These are phyloP conservation scores for Alternaria conjuncta DNA, from an alignment of 2,329 filamentous ascomycete species.

Conservation along the genomic window DNA sequence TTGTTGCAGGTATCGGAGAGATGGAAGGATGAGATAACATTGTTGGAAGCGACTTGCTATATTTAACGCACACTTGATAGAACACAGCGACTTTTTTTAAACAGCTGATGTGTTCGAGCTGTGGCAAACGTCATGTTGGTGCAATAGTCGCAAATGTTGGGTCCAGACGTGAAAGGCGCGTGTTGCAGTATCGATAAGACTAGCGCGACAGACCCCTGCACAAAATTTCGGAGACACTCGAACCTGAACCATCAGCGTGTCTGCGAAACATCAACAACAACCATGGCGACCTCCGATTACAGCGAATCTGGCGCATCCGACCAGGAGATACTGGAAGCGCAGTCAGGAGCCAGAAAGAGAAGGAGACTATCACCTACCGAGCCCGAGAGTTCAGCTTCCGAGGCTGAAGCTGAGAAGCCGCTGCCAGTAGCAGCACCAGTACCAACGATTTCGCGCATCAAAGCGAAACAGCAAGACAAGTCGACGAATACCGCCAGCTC, in stretches of 20 bases:
- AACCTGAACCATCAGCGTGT: not conserved
- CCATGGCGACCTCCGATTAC: constrained; percentile 23
- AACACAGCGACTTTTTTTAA: not conserved
- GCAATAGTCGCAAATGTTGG: not conserved
- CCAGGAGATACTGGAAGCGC: constrained; percentile 36
- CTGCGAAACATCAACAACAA: constrained; percentile 6
- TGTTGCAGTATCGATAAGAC: constrained; percentile 35
- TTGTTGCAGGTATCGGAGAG: constrained; percentile 56
- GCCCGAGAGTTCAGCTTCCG: constrained; percentile 23
- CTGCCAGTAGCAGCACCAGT: constrained; percentile 20
- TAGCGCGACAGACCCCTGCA: constrained; percentile 27
- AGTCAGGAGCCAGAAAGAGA: constrained; percentile 45
- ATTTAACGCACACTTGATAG: not conserved
- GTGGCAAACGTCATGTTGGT: not conserved
- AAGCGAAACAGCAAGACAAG: constrained; percentile 33
- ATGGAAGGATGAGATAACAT: not conserved
- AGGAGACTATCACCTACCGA: constrained; percentile 40
- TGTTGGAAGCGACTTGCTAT: not conserved
- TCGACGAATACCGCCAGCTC: not conserved
- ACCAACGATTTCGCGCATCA: constrained; percentile 42
- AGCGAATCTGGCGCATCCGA: constrained; percentile 30
- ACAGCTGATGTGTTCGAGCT: not conserved
- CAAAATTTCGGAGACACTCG: constrained; percentile 32
- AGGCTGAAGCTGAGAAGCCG: constrained; percentile 14
- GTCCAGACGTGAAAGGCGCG: not conserved